A percentile compares a stretch with the other conserved stretches of the same genome.
Evolutionary conservation across 2,329 filamentous ascomycete species (phyloP).

Genomic region (Hypoxylon sp.): DNA sequence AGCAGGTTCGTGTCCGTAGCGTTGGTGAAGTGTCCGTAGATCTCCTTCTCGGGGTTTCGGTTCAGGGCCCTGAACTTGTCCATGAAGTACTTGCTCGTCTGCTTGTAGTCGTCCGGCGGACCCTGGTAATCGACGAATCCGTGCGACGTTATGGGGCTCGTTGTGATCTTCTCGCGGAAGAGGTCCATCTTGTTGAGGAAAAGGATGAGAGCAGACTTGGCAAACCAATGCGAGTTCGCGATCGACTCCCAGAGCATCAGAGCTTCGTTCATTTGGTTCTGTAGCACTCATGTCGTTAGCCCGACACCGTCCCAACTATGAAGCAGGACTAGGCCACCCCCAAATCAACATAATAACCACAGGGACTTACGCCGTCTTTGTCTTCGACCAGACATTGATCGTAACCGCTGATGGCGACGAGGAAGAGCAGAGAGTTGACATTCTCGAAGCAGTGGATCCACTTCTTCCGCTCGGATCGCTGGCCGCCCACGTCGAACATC

Average conservation of each 20-base stretch:
- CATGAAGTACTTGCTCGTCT: constrained; percentile 81
- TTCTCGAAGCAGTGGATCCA: constrained; percentile 98
- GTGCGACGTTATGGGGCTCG: constrained; percentile 75
- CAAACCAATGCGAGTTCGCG: constrained; percentile 87
- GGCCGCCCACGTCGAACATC: constrained; percentile 95
- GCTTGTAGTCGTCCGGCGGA: constrained; percentile 73
- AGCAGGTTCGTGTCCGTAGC: constrained; percentile 75
- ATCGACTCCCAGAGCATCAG: constrained; percentile 88
- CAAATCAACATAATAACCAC: background rate
- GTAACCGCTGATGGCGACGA: constrained; percentile 95
- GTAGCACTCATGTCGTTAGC: constrained; percentile 18
- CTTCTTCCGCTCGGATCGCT: constrained; percentile 93
- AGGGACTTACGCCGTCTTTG: constrained; percentile 82
- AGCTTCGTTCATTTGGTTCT: constrained; percentile 93
- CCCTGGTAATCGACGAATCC: constrained; percentile 82
- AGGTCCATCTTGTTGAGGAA: constrained; percentile 91
- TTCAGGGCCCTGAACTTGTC: constrained; percentile 82
- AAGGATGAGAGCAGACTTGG: constrained; percentile 80
- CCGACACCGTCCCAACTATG: background rate
- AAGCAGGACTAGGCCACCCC: background rate
- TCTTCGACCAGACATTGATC: constrained; percentile 97
- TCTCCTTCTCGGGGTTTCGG: constrained; percentile 69
- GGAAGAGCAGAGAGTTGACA: constrained; percentile 88
- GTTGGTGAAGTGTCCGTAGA: constrained; percentile 69
- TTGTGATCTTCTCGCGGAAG: constrained; percentile 77